Base-by-base conservation (phyloP, 2,329 filamentous ascomycete species). In the Madurella fahalii region DNA sequence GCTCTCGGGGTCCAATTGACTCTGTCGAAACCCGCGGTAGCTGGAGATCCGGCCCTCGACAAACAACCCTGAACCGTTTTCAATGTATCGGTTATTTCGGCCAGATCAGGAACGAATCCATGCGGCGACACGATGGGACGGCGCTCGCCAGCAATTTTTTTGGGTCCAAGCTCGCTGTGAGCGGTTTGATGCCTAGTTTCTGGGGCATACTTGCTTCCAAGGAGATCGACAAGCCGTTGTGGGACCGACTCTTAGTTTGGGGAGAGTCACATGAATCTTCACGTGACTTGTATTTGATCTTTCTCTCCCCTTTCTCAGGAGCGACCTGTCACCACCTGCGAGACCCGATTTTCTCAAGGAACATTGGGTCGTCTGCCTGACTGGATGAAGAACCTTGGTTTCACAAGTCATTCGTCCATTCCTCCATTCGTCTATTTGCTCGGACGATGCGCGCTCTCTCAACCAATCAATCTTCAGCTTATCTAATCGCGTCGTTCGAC, bases 401-500 rank as follows among this genome's bases (percentile, higher is more conserved):
- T 25, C 25, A 25, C 3, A 25, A n/a, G n/a, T n/a, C n/a, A n/a
- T n/a, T n/a, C n/a, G n/a, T n/a, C n/a, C n/a, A n/a, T 34, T 34
- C 31, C 12, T 37, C 11, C 34, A 37, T 15, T 11, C 34, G 34
- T 11, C 13, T 11, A 12, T 37, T 15, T 9, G 34, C 11, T 37
- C 11, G 34, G 39, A 45, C 31, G n/a, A 37, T 32, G 40, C 45
- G 40, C 40, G 5, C 9, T 3, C 13, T 44, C 15, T 16, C 32
- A 50, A 12, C 53, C 59, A 56, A 56, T 56, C 52, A 40, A 12
- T 56, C n/a, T 9, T 13, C 17, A 18, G 60, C 63, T 66, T 65
- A 63, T 44, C 49, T 61, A 62, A 63, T 42, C 40, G 47, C 61
- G 68, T 68, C 66, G 65, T 65, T 67, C 68, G 64, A 71, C 63